Percentiles rank a stretch among this genome's conserved stretches.
Evolutionary conservation across 805 yeast genomes (phyloP).

Genomic region (Zygosaccharomyces kombuchaensis): DNA sequence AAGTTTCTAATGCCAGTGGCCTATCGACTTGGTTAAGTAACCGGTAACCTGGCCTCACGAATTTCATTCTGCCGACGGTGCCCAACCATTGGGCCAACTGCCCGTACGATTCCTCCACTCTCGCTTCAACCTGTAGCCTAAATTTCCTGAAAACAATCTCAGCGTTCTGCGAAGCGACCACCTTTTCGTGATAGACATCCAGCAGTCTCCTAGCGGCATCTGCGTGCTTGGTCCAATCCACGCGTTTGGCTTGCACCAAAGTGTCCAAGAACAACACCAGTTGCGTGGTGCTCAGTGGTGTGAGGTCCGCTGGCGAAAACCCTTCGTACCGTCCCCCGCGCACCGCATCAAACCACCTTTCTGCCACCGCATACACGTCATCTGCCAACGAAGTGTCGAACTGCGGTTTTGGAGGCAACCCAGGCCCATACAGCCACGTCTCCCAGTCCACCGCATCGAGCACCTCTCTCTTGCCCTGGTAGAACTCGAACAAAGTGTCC

Average conservation of each 20-base stretch:
- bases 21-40: slow-evolving; percentile 61
- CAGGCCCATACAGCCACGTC: slow-evolving; percentile 74
- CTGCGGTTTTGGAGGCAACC: slow-evolving; percentile 83
- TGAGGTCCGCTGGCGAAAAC: slow-evolving; percentile 45
- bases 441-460: slow-evolving; percentile 80
- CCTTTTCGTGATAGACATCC: slow-evolving; percentile 37
- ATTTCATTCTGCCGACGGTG: slow-evolving; percentile 92
- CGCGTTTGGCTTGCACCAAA: slow-evolving; percentile 42
- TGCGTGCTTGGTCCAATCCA: slow-evolving; percentile 36
- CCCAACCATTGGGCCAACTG: slow-evolving; percentile 79
- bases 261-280: slow-evolving; percentile 74
- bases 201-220: slow-evolving; percentile 38
- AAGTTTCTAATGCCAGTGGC: slow-evolving; percentile 61
- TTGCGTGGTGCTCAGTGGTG: slow-evolving; percentile 66
- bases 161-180: slow-evolving; percentile 59
- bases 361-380: slow-evolving; percentile 61
- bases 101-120: slow-evolving; percentile 43
- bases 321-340: slow-evolving; percentile 10
- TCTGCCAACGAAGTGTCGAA: slow-evolving; percentile 79
- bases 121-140: slow-evolving; percentile 57
- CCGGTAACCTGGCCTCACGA: slow-evolving; percentile 80
- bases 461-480: slow-evolving; percentile 42
- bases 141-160: slow-evolving; percentile 81
- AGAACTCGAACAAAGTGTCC: slow-evolving; percentile 69
- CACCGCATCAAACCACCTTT: slow-evolving; percentile 51